These are phyloP conservation scores for Trichaptum fuscoviolaceum DNA, from an alignment of 768 basidiomycete species.

Conservation along the genomic window DNA sequence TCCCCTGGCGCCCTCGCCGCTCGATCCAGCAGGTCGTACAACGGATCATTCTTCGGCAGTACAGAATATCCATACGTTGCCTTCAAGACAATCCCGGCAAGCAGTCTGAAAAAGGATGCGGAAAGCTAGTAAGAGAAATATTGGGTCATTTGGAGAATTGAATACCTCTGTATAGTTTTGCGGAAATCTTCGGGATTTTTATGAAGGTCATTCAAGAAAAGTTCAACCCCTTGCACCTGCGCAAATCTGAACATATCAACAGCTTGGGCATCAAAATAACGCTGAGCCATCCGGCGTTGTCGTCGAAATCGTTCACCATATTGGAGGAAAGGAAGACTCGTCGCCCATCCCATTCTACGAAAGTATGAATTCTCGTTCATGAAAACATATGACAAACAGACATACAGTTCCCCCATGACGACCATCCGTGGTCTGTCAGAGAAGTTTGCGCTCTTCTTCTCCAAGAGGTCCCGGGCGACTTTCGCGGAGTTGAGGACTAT, in stretches of 20 bases:
- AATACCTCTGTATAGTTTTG: constrained; percentile 22
- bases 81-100: constrained; percentile 25
- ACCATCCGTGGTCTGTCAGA: constrained; percentile 23
- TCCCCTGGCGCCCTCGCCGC: constrained; percentile 19
- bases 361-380: too few relatives aligned
- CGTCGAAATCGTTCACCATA: constrained; percentile 25
- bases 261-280: constrained; percentile 18
- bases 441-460: constrained; percentile 29
- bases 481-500: constrained; percentile 28
- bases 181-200: constrained; percentile 21
- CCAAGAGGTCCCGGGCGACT: constrained; percentile 29
- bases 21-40: constrained; percentile 24
- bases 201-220: constrained; percentile 21
- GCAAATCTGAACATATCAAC: constrained; percentile 17
- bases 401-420: constrained; percentile 14
- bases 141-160: neutral
- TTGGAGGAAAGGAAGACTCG: constrained; percentile 13
- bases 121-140: neutral
- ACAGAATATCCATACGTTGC: constrained; percentile 28
- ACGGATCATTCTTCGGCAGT: constrained; percentile 23
- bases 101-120: constrained; percentile 16
- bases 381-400: too few relatives aligned
- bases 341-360: constrained; percentile 21
- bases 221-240: constrained; percentile 22
- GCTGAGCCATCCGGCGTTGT: constrained; percentile 24